A percentile compares a stretch with the other conserved stretches of the same genome.
Evolutionary conservation across 805 yeast species (phyloP).

Genomic region (Hanseniaspora clermontiae): DNA sequence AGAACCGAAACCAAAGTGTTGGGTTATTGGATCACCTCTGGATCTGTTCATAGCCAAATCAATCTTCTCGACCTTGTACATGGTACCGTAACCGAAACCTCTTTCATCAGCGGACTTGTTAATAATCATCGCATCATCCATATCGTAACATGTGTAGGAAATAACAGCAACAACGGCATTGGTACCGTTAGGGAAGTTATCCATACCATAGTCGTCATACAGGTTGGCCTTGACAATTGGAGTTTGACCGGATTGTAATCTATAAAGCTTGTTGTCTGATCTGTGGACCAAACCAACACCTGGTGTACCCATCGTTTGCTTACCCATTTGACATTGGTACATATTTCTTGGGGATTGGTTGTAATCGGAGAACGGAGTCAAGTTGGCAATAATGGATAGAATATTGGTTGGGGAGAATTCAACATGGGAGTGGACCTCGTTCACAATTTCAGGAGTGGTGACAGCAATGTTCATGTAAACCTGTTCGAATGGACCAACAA

Average conservation of each 20-base stretch:
- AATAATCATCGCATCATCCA: conserved; percentile 99
- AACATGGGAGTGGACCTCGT: conserved; percentile 75
- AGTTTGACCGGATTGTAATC: conserved; percentile 89
- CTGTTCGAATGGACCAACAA: conserved; percentile 95
- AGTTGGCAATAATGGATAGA: conserved; percentile 83
- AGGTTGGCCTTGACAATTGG: conserved; percentile 90
- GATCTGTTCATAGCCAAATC: conserved; percentile 67
- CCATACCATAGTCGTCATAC: conserved; percentile 95
- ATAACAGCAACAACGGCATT: conserved; percentile 98
- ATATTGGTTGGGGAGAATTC: conserved; percentile 93
- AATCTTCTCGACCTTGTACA: conserved; percentile 85
- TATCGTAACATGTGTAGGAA: conserved; percentile 97
- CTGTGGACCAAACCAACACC: conserved; percentile 89
- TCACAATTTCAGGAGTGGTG: conserved; percentile 77
- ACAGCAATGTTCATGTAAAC: conserved; percentile 95
- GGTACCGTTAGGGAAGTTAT: conserved; percentile 94
- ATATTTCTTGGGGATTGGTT: conserved; percentile 98
- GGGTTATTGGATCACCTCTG: conserved; percentile 88
- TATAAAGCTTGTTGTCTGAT: conserved; percentile 87
- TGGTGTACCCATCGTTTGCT: conserved; percentile 99
- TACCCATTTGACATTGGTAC: conserved; percentile 99
- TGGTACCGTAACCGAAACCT: conserved; percentile 95
- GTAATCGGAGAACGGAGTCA: conserved; percentile 96
- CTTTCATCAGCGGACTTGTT: conserved; percentile 96
- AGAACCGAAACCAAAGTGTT: conserved; percentile 85